These are phyloP conservation scores for Echinochloa phyllopogon DNA, from an alignment of 176 grass and related monocot species.

Conservation along the genomic window DNA sequence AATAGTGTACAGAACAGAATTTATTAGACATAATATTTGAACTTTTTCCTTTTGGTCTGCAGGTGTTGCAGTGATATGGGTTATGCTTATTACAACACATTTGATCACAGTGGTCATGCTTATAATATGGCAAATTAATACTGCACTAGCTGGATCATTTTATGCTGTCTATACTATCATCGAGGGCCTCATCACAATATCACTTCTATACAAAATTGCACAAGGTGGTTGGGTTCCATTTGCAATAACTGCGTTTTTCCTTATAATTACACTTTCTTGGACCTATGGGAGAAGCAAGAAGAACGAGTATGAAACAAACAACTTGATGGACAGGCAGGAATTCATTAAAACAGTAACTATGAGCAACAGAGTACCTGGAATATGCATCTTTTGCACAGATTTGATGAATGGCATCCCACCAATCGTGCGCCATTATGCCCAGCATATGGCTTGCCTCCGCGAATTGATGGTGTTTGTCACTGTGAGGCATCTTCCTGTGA, in stretches of 20 bases:
- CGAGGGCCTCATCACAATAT: constrained; percentile 72
- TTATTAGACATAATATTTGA: neutral
- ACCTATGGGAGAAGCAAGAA: constrained; percentile 85
- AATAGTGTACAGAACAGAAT: neutral
- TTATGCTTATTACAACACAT: constrained; percentile 87
- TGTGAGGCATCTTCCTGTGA: constrained; percentile 63
- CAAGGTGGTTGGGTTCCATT: constrained; percentile 91
- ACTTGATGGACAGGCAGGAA: constrained; percentile 56
- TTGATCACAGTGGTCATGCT: constrained; percentile 70
- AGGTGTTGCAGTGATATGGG: constrained; percentile 91
- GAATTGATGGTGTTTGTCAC: constrained; percentile 79
- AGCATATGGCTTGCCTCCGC: constrained; percentile 59
- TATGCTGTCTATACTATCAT: constrained; percentile 46
- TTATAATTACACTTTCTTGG: constrained; percentile 76
- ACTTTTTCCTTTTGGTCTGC: constrained; percentile 29
- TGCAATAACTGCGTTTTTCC: constrained; percentile 72
- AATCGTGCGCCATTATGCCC: constrained; percentile 71
- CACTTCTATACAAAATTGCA: constrained; percentile 69
- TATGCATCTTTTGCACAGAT: constrained; percentile 80
- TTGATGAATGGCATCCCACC: constrained; percentile 84
- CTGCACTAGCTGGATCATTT: constrained; percentile 45
- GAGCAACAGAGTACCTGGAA: constrained; percentile 57
- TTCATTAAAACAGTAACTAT: constrained; percentile 43
- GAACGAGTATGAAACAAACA: constrained; percentile 56
- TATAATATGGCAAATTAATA: constrained; percentile 63